Evolutionary conservation across 148 eudicot species (phyloP).

Genomic region (Simmondsia chinensis): DNA sequence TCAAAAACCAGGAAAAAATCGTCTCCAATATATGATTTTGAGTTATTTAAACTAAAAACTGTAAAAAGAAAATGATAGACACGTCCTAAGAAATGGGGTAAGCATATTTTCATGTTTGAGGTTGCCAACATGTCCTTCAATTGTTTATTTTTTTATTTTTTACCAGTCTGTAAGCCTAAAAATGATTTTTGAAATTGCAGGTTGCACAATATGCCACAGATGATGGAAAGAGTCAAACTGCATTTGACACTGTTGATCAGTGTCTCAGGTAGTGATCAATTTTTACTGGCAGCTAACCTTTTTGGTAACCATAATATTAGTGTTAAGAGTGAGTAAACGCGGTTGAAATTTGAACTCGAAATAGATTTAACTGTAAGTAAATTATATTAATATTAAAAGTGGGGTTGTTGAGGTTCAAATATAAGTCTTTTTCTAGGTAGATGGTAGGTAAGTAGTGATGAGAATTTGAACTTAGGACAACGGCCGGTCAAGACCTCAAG

Average conservation of each 20-base stretch:
- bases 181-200: conserved; percentile 27
- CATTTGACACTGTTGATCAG: conserved; percentile 60
- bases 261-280: conserved; percentile 56
- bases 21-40: no score
- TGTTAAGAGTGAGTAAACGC: neutral
- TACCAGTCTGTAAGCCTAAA: neutral
- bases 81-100: no score
- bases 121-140: neutral
- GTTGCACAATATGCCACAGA: conserved; percentile 94
- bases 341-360: neutral
- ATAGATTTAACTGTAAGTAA: no score
- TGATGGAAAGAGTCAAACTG: conserved; percentile 57
- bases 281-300: neutral
- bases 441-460: no score
- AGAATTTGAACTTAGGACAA: no score
- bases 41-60: no score
- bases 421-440: no score
- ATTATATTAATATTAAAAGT: no score
- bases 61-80: no score
- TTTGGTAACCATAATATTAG: neutral
- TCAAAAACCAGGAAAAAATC: no score
- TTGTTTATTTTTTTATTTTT: neutral
- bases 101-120: conserved; percentile 4
- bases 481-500: no score
- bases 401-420: no score